A percentile compares a stretch with the other conserved stretches of the same genome.
These are phyloP conservation scores for Brassica juncea DNA, from an alignment of 345 rosid genomes.

Conservation along the genomic window DNA sequence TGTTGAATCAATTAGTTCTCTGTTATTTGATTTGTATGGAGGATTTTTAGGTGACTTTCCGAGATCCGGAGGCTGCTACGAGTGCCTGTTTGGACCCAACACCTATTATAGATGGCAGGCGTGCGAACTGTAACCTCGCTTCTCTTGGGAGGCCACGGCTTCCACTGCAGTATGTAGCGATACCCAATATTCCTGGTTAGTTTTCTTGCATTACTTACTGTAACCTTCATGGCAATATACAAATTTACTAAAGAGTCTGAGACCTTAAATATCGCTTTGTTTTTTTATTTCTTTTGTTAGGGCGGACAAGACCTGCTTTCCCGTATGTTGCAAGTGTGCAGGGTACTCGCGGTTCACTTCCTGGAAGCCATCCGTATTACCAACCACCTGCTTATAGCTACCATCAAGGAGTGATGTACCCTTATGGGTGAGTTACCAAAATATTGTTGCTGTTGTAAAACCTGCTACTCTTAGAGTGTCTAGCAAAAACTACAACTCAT, in stretches of 20 bases:
- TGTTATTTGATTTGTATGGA: background rate
- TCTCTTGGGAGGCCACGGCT: background rate
- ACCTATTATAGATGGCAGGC: background rate
- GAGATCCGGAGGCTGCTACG: background rate
- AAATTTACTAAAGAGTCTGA: no score
- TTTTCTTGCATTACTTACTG: conserved; percentile 7
- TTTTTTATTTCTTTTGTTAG: conserved; percentile 31
- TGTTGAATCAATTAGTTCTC: background rate
- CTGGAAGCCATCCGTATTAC: conserved; percentile 75
- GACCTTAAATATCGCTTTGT: no score
- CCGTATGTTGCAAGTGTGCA: conserved; percentile 62
- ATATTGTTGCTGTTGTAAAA: background rate
- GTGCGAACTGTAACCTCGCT: background rate
- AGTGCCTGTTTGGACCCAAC: background rate
- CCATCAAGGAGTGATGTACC: conserved; percentile 73
- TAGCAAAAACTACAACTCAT: background rate
- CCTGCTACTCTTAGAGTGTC: background rate
- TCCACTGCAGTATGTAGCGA: background rate
- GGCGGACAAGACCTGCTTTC: conserved; percentile 66
- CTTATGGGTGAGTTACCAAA: conserved; percentile 70
- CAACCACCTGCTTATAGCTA: conserved; percentile 67
- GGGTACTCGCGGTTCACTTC: conserved; percentile 56
- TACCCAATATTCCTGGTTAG: background rate
- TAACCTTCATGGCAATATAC: background rate
- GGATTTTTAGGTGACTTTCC: background rate